Evolutionary conservation across 2,329 filamentous ascomycete genomes (phyloP).

Genomic region (Pestalotiopsis fici): DNA sequence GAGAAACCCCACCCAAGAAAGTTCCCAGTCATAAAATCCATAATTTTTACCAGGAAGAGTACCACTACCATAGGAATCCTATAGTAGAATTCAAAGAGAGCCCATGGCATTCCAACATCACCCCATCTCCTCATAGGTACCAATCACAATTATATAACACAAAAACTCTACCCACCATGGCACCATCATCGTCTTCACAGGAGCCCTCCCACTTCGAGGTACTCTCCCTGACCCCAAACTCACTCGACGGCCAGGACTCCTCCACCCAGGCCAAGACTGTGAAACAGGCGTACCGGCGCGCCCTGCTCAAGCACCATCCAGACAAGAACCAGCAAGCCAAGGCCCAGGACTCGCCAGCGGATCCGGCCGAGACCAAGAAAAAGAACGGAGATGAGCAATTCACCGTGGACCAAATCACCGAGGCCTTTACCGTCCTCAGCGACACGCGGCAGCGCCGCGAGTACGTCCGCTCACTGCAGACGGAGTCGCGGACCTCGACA

Average conservation of each 20-base stretch:
- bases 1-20: not conserved
- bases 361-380: conserved; percentile 9
- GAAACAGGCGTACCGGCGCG: conserved; percentile 65
- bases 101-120: not conserved
- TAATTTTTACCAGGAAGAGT: not conserved
- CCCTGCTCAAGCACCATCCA: conserved; percentile 66
- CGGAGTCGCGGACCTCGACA: conserved; percentile 14
- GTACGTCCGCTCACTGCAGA: conserved; percentile 53
- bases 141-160: not conserved
- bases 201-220: conserved; percentile 60
- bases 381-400: conserved; percentile 26
- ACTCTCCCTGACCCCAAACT: conserved; percentile 53
- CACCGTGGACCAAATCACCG: conserved; percentile 65
- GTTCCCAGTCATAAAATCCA: not conserved
- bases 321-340: conserved; percentile 47
- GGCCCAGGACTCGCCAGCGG: conserved; percentile 9
- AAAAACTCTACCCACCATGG: conserved; percentile 16
- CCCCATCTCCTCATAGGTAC: not conserved
- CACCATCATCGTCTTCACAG: conserved; percentile 25
- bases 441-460: conserved; percentile 46
- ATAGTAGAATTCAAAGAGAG: not conserved
- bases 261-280: conserved; percentile 44
- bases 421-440: conserved; percentile 59
- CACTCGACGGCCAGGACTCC: conserved; percentile 45
- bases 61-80: not conserved